Evolutionary conservation across 192 early-diverging fungal species (phyloP).

Genomic region (Helicostylum pulchrum): DNA sequence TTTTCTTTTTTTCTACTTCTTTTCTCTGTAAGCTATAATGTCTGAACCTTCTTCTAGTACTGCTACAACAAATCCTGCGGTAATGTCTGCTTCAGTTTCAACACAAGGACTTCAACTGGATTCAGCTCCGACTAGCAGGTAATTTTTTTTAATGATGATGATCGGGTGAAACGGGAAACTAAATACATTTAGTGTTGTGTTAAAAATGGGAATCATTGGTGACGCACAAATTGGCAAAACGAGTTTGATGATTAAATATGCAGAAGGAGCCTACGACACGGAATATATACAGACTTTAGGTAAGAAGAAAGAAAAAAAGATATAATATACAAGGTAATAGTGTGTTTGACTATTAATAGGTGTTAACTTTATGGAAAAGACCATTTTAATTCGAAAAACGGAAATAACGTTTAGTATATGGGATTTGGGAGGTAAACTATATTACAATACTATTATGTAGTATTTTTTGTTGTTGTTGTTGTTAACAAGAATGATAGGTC

Average conservation of each 20-base stretch:
- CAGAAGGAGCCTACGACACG: constrained; percentile 91
- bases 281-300: constrained; percentile 95
- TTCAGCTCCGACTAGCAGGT: neutral
- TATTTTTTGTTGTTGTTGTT: too few species aligned
- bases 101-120: too few species aligned
- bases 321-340: neutral
- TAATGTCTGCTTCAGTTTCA: too few species aligned
- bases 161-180: too few species aligned
- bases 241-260: constrained; percentile 95
- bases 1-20: neutral
- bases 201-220: constrained; percentile 96
- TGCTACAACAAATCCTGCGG: too few species aligned
- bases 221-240: constrained; percentile 97
- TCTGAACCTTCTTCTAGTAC: neutral
- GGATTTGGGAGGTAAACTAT: constrained; percentile 83
- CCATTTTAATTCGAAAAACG: constrained; percentile 82
- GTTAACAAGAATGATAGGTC: too few species aligned
- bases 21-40: neutral
- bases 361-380: constrained; percentile 98
- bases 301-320: constrained; percentile 32
- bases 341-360: constrained; percentile 44
- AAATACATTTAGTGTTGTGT: constrained; percentile 51
- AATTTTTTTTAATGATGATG: neutral
- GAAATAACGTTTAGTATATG: constrained; percentile 97
- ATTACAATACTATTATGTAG: too few species aligned